Evolutionary conservation across 352 stramenopile species (phyloP), one percentile per base, ranked within the genome.

Genomic region (Globisporangium cederbergense): DNA sequence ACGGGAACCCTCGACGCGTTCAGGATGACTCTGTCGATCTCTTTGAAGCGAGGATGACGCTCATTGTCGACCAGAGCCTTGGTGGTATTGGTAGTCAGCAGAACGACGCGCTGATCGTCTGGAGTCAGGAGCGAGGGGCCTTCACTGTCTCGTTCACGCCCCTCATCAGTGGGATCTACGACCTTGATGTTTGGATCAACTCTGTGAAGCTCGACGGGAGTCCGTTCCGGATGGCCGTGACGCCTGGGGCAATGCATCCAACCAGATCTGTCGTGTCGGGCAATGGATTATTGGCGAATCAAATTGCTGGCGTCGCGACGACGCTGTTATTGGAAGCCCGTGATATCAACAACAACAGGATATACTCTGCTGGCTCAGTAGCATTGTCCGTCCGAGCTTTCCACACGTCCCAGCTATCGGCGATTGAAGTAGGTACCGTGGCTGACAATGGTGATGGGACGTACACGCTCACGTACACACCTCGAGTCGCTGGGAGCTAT

Each of bases 261-360:
- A 71, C 70, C 10, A 54, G 70, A 14, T 83, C 72, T 11, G 63
- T 89, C 11, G 60, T 91, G 14, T 78, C 72, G 28, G 85, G 83
- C 2, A 45, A 57, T 14, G 83, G 85, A 8, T 22, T 93, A 25
- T 60, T 75, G 6, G 43, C 65, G 14, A 79, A 73, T 52, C 79
- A 74, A 30, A 60, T 89, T 30, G 80, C 84, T 6, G 83, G 78
- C 0, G 61, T 77, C 4, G n/a, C 68, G 30, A 74, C 71, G 9
- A 84, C 62, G 36, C 65, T 91, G 4, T 7, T 46, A 0, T 64
- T 91, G 18, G 75, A 79, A 66, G 72, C 78, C 0, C 62, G 80
- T 58, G 85, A 91, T 60, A 20, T 79, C n/a, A 71, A 83, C 55
- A 76, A 59, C 22, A 91, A 93, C 54, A 66, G 78, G 10, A 85